These are phyloP conservation scores for Hypoxylon rickii DNA, from an alignment of 495 filamentous ascomycete genomes.

Conservation along the genomic window DNA sequence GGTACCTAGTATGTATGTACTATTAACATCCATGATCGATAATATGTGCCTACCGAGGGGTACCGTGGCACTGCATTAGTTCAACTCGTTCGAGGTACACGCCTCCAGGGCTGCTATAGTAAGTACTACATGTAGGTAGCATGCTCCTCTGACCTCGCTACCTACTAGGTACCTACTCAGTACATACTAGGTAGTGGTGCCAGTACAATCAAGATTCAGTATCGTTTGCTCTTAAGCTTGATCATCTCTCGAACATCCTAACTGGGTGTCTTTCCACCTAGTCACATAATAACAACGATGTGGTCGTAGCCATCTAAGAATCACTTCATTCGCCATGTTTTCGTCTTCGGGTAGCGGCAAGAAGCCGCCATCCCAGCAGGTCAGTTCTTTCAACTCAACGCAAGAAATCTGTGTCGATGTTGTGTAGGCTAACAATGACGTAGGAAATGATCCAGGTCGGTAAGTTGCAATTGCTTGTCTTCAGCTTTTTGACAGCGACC, in stretches of 20 bases:
- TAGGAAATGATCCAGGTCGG: constrained; percentile 99
- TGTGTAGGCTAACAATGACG: constrained; percentile 41
- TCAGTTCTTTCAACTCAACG: constrained; percentile 45
- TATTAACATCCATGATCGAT: not conserved
- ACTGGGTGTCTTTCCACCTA: constrained; percentile 1
- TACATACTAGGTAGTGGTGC: too few relatives aligned
- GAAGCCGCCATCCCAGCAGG: constrained; percentile 71
- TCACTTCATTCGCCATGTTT: constrained; percentile 52
- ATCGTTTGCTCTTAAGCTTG: too few relatives aligned
- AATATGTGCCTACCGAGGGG: constrained; percentile 20
- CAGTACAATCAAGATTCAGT: not conserved
- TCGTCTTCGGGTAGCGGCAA: constrained; percentile 63
- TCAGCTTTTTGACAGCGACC: not conserved
- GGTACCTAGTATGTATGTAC: not conserved
- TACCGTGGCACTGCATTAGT: constrained; percentile 21
- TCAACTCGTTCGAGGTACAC: constrained; percentile 1
- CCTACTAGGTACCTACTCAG: too few relatives aligned
- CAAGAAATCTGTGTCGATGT: not conserved
- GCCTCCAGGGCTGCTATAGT: too few relatives aligned
- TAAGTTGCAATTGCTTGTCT: constrained; percentile 54
- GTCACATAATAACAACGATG: constrained; percentile 26
- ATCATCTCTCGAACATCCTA: too few relatives aligned
- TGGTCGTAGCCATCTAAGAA: constrained; percentile 21
- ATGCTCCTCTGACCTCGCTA: too few relatives aligned
- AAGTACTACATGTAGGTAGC: too few relatives aligned